Conservation (phyloP, 495 filamentous ascomycete species). For the Talaromyces borbonicus region DNA sequence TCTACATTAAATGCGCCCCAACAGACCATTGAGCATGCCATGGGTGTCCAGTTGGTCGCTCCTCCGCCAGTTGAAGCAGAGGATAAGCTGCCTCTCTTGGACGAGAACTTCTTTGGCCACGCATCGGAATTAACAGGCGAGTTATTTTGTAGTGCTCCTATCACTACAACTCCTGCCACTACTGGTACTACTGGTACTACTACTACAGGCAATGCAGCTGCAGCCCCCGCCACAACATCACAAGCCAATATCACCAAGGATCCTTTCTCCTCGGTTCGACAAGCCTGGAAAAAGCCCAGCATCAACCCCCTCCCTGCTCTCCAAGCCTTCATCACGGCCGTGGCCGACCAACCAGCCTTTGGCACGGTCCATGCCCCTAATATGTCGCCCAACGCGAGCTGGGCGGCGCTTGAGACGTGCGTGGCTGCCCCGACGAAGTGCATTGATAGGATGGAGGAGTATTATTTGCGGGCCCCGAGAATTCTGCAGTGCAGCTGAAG, state of each 20-base stretch:
- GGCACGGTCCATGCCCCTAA: not conserved
- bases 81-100: not conserved
- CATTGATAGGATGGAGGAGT: not conserved
- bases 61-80: not conserved
- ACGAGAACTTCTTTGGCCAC: not conserved
- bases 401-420: not conserved
- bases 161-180: too few species aligned
- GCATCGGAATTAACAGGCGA: not conserved
- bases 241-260: not conserved
- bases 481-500: too few species aligned
- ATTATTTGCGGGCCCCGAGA: too few species aligned
- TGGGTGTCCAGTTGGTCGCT: not conserved
- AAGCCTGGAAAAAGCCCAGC: not conserved
- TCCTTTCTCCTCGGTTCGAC: not conserved
- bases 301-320: not conserved
- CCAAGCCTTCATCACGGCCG: not conserved
- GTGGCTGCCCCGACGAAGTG: not conserved
- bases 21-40: not conserved
- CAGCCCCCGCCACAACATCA: not conserved
- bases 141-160: not conserved
- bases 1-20: too few species aligned
- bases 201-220: not conserved
- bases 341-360: not conserved
- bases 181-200: not conserved
- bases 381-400: not conserved